Base-by-base conservation (phyloP, 202 grass and related monocot species). In the Dendrocalamus latiflorus region DNA sequence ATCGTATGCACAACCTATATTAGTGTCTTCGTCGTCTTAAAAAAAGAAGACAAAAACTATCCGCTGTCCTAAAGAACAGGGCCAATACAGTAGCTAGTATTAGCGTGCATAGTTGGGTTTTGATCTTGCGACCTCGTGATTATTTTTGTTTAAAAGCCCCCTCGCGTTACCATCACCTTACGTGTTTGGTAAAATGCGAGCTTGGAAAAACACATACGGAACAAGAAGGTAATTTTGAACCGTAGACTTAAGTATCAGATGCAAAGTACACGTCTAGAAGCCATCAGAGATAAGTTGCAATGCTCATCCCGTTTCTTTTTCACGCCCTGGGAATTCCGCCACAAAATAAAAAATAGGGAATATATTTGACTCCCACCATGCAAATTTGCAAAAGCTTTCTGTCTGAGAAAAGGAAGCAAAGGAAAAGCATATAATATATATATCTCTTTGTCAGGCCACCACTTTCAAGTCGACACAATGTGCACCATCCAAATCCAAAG, bases 341-440 rank as follows among this genome's bases (percentile, higher is more conserved):
- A 39, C 48, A n/a, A 25, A 81, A 77, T 72, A 73, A 67, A 82
- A 72, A 82, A 72, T 72, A 58, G 58, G 33, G 73, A 86, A 86
- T 78, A 72, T 89, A 58, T 64, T 51, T 86, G 73, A 86, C 78
- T 82, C 73, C 66, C 72, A 86, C 72, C 77, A 78, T 30, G 59
- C 66, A 86, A 78, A 60, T 61, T 86, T 89, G 78, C 66, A 78
- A 89, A 89, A 89, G 78, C 73, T 86, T 90, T 83, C 83, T 90
- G 83, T 90, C 84, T 64, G 74, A 86, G 74, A 83, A 69, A 83
- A 79, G 78, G 83, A 83, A 66, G 84, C 79, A 86, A 79, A 62
- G 25, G 30, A 54, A 71, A 81, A 64, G 70, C 77, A 82, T 65
- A 70, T 45, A 59, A 9, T 77, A 33, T 33, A 33, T 33, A 33